Base-by-base conservation (phyloP, 2,329 filamentous ascomycete genomes). In the Fusarium setosum region DNA sequence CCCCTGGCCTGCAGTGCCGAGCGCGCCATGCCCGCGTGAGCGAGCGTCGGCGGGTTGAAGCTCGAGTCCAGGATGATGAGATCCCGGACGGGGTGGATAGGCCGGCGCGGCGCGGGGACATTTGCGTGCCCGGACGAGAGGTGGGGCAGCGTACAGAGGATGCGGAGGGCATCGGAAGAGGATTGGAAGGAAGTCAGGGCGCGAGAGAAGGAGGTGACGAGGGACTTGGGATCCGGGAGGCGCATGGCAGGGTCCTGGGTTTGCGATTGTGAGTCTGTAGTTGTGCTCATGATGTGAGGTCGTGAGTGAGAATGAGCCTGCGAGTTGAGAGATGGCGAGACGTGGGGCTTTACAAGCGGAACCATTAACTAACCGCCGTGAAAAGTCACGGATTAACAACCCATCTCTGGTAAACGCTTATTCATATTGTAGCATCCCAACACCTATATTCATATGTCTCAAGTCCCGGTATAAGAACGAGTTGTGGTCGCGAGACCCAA, bases 11-110 rank as follows among this genome's bases (percentile, higher is more conserved):
- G 52, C 24, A 84, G 53, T 1, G 86, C 86, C 3, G 84, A 83
- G 1, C 79, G 73, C 1, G 83, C 85, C 81, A 91, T 89, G 56
- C 78, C 79, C 40, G 83, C 77, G 73, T 91, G 89, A 3, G 88
- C 89, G 8, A 79, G 77, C 0, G 89, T 90, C 1, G 89, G 89
- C 23, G 89, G 89, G 72, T 91, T 91, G 79, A 90, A 91, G 59
- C 87, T 90, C 49, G 88, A 89, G 75, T 91, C 89, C 44, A 91
- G 82, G 55, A 91, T 79, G 52, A 90, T 77, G 58, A 91, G 79
- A 34, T 62, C 67, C 17, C 42, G 64, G 42, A 68, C 17, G 41
- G 59, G 63, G 60, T 24, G 57, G 58, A 45, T 53, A 24, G 65
- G 72, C 45, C 52, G 72, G 49, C 65, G 72, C 32, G 68, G 59